Percentiles rank a stretch among this genome's conserved stretches.
Conservation (phyloP, 352 stramenopile species). For the Hyaloperonospora brassicae region DNA sequence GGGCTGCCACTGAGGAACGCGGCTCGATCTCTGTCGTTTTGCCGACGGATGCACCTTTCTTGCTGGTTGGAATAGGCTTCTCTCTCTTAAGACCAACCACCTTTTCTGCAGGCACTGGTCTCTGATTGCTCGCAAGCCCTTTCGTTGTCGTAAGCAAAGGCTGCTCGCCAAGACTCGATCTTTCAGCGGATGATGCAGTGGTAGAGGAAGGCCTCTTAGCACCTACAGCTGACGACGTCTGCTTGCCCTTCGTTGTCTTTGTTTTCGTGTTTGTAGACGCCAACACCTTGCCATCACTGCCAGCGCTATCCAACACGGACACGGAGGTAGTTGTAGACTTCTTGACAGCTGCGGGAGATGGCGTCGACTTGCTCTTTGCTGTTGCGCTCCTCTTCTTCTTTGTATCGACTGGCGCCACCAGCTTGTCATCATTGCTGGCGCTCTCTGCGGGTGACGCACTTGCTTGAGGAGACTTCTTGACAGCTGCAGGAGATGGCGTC, state of each 20-base stretch:
- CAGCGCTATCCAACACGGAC: background rate
- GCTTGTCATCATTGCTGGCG: too few relatives aligned
- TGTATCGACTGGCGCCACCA: too few relatives aligned
- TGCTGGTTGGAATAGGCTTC: conserved; percentile 1
- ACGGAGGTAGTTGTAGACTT: background rate
- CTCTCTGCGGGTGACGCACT: too few relatives aligned
- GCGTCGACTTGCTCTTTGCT: too few relatives aligned
- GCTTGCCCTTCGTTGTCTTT: background rate
- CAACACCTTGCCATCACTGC: background rate
- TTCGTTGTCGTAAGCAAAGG: conserved; percentile 10
- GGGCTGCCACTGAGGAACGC: conserved; percentile 28
- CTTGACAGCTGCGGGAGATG: background rate
- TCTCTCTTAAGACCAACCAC: conserved; percentile 7
- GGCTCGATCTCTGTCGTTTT: conserved; percentile 20
- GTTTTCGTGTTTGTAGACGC: conserved; percentile 6
- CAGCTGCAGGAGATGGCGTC: too few relatives aligned
- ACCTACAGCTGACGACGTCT: background rate
- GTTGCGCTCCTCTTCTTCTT: too few relatives aligned
- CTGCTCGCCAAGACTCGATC: conserved; percentile 1
- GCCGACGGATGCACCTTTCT: conserved; percentile 10
- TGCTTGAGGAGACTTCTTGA: background rate
- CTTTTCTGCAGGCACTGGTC: conserved; percentile 8
- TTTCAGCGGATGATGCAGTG: conserved; percentile 11
- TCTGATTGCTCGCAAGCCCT: conserved; percentile 7
- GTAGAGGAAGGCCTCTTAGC: conserved; percentile 3